Conservation (phyloP, 331 rosid genomes). For the Erythrophleum ivorense region DNA sequence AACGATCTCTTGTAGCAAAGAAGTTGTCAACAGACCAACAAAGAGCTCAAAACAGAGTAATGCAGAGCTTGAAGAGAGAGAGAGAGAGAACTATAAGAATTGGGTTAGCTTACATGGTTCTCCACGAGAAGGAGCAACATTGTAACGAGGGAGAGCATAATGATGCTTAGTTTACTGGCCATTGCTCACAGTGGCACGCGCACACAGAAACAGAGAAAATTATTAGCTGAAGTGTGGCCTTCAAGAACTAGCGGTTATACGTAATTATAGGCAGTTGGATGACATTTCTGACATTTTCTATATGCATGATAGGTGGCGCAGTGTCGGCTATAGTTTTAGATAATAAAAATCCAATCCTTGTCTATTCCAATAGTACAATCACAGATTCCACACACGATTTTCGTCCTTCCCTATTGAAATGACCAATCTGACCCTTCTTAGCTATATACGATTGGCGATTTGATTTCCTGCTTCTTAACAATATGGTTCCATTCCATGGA, state of each 20-base stretch:
- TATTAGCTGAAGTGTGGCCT: conserved; percentile 34
- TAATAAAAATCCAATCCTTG: conserved; percentile 25
- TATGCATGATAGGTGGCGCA: conserved; percentile 32
- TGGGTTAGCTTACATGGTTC: conserved; percentile 48
- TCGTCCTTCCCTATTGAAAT: conserved; percentile 8
- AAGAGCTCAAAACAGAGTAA: conserved; percentile 7
- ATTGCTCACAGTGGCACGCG: conserved; percentile 33
- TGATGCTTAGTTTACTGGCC: conserved; percentile 45
- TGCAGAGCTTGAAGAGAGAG: conserved; percentile 14
- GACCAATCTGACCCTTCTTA: conserved; percentile 8
- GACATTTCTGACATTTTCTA: neutral
- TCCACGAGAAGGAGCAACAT: conserved; percentile 41
- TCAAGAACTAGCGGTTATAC: conserved; percentile 13
- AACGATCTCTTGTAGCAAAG: neutral
- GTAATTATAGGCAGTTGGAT: conserved; percentile 22
- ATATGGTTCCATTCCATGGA: neutral
- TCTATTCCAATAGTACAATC: conserved; percentile 32
- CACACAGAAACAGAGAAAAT: conserved; percentile 11
- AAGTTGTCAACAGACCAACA: neutral
- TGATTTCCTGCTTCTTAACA: neutral
- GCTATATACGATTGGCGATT: neutral
- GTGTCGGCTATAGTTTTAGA: conserved; percentile 21
- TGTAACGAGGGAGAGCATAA: conserved; percentile 40
- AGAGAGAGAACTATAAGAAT: neutral
- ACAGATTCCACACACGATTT: conserved; percentile 11